Evolutionary conservation across 345 rosid genomes (phyloP).

Genomic region (Streptanthus diversifolius): DNA sequence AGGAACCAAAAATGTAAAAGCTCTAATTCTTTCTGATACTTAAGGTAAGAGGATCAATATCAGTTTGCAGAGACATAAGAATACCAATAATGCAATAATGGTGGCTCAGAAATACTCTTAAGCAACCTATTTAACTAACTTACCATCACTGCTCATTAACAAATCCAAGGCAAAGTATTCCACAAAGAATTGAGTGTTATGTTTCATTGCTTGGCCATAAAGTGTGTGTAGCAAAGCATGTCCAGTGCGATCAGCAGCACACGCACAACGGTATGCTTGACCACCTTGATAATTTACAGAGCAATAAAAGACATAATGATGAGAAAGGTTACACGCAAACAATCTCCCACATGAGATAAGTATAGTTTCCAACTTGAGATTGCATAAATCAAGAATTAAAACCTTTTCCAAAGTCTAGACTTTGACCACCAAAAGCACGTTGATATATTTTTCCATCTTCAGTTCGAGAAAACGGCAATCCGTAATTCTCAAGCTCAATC

Average conservation of each 20-base stretch:
- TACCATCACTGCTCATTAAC: conserved; percentile 76
- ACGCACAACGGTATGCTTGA: conserved; percentile 97
- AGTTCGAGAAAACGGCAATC: conserved; percentile 88
- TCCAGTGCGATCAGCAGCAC: conserved; percentile 97
- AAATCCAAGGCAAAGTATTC: conserved; percentile 96
- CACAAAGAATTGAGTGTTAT: conserved; percentile 89
- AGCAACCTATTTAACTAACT: not conserved
- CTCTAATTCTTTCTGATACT: not conserved
- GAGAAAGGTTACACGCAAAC: conserved; percentile 13
- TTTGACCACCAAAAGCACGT: conserved; percentile 98
- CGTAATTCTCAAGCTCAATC: conserved; percentile 94
- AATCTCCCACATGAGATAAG: not conserved
- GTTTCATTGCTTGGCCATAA: conserved; percentile 98
- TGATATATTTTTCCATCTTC: conserved; percentile 98
- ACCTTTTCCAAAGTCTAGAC: conserved; percentile 97
- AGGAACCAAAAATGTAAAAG: not conserved
- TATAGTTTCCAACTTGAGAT: not conserved
- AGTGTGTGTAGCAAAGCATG: conserved; percentile 94
- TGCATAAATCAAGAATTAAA: not conserved
- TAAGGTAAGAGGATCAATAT: not conserved
- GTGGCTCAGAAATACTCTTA: not conserved
- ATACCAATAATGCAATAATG: too few species aligned
- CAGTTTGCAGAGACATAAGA: not conserved
- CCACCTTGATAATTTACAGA: conserved; percentile 53
- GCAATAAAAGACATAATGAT: not conserved